These are phyloP conservation scores for Geotrichum histeridarum DNA, from an alignment of 1,139 yeast genomes.

Conservation along the genomic window DNA sequence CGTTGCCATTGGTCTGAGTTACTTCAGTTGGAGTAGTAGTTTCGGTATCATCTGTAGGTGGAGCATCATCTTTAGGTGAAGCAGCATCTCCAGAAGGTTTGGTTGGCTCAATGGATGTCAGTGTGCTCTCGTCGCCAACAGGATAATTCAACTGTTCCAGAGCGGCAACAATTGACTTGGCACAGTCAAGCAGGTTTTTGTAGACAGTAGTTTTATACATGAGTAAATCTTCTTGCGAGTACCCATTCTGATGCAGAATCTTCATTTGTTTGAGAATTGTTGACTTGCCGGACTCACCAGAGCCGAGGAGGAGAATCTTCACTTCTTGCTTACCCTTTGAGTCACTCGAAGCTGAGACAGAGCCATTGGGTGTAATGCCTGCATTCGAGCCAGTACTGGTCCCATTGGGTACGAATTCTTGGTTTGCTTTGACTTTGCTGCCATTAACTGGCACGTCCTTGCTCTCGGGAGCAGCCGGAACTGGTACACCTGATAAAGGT, in stretches of 20 bases:
- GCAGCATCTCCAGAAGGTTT: background rate
- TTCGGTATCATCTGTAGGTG: background rate
- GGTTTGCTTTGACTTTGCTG: background rate
- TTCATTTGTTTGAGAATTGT: constrained; percentile 74
- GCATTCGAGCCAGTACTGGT: too few relatives aligned
- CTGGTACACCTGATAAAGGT: constrained; percentile 1
- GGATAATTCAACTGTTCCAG: constrained; percentile 34
- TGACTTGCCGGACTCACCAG: constrained; percentile 74
- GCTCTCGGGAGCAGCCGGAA: background rate
- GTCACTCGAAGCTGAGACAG: background rate
- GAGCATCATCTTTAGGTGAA: background rate
- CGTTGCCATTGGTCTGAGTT: background rate
- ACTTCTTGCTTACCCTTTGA: constrained; percentile 37
- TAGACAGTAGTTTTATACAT: constrained; percentile 65
- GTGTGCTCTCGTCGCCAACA: constrained; percentile 4
- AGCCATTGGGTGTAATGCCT: background rate
- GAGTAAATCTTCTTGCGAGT: constrained; percentile 53
- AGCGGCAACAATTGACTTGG: constrained; percentile 56
- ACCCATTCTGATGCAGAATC: constrained; percentile 67
- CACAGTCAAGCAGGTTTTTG: constrained; percentile 60
- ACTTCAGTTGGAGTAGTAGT: background rate
- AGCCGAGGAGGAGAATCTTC: constrained; percentile 61
- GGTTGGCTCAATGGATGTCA: background rate
- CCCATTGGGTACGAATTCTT: background rate
- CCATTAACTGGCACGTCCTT: background rate